Evolutionary conservation across 345 rosid genomes (phyloP).

Genomic region (Arabis alpina): DNA sequence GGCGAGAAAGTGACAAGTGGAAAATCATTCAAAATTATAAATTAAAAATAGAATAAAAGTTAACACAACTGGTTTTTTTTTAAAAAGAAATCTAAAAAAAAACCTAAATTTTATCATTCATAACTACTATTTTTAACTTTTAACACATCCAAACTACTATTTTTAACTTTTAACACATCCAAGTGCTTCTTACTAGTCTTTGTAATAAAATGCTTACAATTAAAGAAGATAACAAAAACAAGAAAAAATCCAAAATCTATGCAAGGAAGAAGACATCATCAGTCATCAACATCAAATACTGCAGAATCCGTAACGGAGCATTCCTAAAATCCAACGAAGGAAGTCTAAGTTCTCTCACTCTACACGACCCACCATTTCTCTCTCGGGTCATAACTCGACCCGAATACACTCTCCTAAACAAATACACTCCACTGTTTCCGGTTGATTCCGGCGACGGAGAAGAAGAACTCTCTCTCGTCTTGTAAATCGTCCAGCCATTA

Average conservation of each 20-base stretch:
- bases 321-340: slow-evolving; percentile 67
- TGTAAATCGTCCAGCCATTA: slow-evolving; percentile 70
- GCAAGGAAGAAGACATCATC: slow-evolving; percentile 60
- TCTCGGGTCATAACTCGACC: slow-evolving; percentile 50
- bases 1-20: no score
- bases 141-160: no score
- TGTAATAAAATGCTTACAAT: no score
- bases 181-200: no score
- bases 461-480: slow-evolving; percentile 46
- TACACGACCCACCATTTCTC: slow-evolving; percentile 52
- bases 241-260: slow-evolving; percentile 5
- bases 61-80: no score
- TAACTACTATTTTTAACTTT: no score
- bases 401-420: slow-evolving; percentile 71
- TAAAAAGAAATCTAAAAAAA: no score
- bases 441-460: slow-evolving; percentile 34
- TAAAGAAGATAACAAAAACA: not conserved
- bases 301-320: slow-evolving; percentile 68
- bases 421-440: slow-evolving; percentile 40
- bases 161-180: no score
- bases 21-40: no score
- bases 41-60: no score
- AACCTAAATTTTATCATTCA: no score
- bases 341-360: slow-evolving; percentile 72
- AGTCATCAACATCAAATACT: slow-evolving; percentile 58